Conservation (phyloP, 1,284 basidiomycete genomes). For the Cronartium ribicola region DNA sequence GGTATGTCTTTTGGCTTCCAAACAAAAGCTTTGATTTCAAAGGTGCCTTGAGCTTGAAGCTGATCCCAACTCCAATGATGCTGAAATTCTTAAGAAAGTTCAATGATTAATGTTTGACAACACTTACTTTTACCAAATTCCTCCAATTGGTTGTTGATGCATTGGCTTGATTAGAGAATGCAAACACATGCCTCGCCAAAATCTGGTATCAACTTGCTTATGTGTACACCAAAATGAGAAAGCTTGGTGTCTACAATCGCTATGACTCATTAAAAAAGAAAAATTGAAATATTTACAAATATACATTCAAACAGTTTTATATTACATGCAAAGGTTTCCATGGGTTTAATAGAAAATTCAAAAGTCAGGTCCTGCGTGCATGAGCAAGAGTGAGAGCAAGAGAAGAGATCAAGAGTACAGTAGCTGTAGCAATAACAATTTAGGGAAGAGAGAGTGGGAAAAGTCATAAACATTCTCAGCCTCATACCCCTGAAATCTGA, state of each 20-base stretch:
- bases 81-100: neutral
- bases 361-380: too few relatives aligned
- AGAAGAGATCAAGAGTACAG: too few relatives aligned
- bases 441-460: too few relatives aligned
- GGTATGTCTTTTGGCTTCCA: neutral
- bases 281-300: too few relatives aligned
- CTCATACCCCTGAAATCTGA: too few relatives aligned
- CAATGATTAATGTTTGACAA: neutral
- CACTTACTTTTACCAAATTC: neutral
- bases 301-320: too few relatives aligned
- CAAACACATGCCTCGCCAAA: neutral
- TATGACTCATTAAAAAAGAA: neutral
- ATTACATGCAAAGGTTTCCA: too few relatives aligned
- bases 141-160: neutral
- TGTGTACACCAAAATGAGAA: neutral
- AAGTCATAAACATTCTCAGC: too few relatives aligned
- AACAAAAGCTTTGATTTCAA: neutral
- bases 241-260: neutral
- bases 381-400: too few relatives aligned
- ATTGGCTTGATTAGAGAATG: neutral
- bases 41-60: neutral
- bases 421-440: too few relatives aligned
- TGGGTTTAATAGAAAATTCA: too few relatives aligned
- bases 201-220: neutral
- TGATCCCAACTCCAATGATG: neutral